phyloP scores from a whole-genome alignment of 345 rosid species.

The Euphorbia peplus region DNA sequence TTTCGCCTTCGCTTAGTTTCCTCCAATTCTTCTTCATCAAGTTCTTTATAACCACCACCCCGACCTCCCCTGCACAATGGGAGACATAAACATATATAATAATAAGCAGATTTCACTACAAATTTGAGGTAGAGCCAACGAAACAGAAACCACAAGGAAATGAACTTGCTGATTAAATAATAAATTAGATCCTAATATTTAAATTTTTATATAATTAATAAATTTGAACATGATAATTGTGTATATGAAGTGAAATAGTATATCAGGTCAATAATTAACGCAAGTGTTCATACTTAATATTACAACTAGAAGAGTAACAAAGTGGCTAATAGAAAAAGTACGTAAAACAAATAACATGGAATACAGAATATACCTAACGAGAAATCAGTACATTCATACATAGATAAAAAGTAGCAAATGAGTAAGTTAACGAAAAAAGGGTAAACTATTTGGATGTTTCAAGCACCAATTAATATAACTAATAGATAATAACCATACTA shows the following conservation, averaged over 20 bases:
- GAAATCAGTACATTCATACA: neutral
- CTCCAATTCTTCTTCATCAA: slow-evolving; percentile 97
- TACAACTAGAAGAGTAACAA: neutral
- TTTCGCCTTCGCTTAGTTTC: slow-evolving; percentile 89
- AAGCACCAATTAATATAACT: neutral
- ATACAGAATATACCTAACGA: neutral
- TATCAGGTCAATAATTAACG: neutral
- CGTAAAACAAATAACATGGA: neutral
- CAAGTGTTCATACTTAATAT: neutral
- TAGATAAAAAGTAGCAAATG: neutral
- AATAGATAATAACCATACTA: neutral
- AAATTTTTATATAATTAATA: neutral
- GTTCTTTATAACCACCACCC: slow-evolving; percentile 97
- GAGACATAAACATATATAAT: slow-evolving; percentile 2
- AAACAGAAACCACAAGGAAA: neutral
- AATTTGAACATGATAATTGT: neutral
- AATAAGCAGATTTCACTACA: slow-evolving; percentile 1
- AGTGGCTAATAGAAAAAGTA: neutral
- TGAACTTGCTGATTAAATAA: neutral
- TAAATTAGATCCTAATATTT: neutral
- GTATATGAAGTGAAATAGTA: neutral
- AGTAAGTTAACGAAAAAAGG: neutral
- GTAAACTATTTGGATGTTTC: neutral
- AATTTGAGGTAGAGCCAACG: neutral
- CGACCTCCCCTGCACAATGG: slow-evolving; percentile 80